Conservation (phyloP, 768 basidiomycete species). For the Leccinum longicurvipes region DNA sequence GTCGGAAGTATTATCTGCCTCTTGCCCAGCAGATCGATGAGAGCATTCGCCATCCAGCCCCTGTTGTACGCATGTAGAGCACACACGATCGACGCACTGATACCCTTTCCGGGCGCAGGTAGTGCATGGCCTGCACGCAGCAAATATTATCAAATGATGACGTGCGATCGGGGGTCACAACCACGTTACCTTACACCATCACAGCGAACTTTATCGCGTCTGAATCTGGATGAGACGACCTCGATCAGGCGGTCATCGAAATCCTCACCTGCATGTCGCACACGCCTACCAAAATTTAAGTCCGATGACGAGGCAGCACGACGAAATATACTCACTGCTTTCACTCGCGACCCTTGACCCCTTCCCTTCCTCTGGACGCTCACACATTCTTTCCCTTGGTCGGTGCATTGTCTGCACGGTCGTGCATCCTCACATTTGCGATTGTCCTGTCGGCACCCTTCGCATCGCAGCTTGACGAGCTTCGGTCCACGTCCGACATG, state of each 20-base stretch:
- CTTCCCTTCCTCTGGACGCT: conserved; percentile 49
- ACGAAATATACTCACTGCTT: conserved; percentile 44
- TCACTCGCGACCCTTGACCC: conserved; percentile 59
- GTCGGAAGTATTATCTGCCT: conserved; percentile 24
- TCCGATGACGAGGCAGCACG: conserved; percentile 4
- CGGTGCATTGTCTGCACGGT: conserved; percentile 52
- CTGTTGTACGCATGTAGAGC: conserved; percentile 42
- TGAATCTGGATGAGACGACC: conserved; percentile 26
- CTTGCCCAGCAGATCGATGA: conserved; percentile 32
- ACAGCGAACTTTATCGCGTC: conserved; percentile 62
- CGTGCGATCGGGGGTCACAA: not conserved
- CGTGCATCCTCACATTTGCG: conserved; percentile 58
- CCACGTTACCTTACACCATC: conserved; percentile 49
- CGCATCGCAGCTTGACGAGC: conserved; percentile 57
- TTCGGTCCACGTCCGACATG: conserved; percentile 57
- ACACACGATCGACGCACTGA: conserved; percentile 50
- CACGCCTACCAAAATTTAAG: conserved; percentile 45
- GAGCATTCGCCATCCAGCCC: conserved; percentile 45
- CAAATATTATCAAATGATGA: conserved; percentile 3
- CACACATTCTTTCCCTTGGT: conserved; percentile 46
- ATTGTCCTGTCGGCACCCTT: conserved; percentile 52
- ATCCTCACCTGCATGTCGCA: conserved; percentile 52
- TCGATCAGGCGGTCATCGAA: conserved; percentile 4
- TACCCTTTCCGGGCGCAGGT: conserved; percentile 50
- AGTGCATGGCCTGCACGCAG: conserved; percentile 43